Evolutionary conservation across 176 grass and related monocot species (phyloP), one percentile per base, ranked within the genome.

Genomic region (Dactylis glomerata): DNA sequence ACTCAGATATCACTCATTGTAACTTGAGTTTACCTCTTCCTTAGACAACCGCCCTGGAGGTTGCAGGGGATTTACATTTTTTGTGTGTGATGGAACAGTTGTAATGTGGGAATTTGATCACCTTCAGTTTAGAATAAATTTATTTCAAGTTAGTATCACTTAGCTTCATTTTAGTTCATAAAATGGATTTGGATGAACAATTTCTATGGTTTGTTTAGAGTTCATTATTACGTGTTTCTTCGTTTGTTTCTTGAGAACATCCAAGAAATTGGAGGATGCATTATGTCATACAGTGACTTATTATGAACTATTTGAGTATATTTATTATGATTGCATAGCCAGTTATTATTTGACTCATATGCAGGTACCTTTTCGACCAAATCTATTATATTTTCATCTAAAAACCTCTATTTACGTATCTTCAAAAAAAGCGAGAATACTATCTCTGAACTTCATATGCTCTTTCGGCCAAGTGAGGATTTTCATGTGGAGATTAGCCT

Each of bases 91-190:
- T 82, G 52, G 19, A 66, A 74, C n/a, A 82, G 66, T 82, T 83
- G 57, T 83, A 86, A 72, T 92, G 57, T 51, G 15, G 24, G 42
- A 47, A 65, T 55, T 28, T 45, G 33, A 73, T 86, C 78, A 36
- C 14, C 50, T 50, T 76, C 8, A 62, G 80, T 41, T 81, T 85
- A 86, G 56, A 86, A 89, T 89, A 89, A 92, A 86, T 34, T 30
- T 82, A 69, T 3, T 75, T 50, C 14, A 46, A n/a, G 20, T 45
- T 22, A 28, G 28, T 3, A 78, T 45, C 28, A 33, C 37, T 28
- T 79, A 4, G 20, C 3, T n/a, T 55, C 19, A 30, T 13, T 13
- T 19, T 14, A 37, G 72, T 13, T 28, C 9, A 61, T 4, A 38
- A 10, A 38, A 52, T 32, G 26, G 10, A 2, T 31, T 20, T 77